Evolutionary conservation across 2,329 filamentous ascomycete species (phyloP), one percentile per base, ranked within the genome.

Genomic region (Phoma herbarum): DNA sequence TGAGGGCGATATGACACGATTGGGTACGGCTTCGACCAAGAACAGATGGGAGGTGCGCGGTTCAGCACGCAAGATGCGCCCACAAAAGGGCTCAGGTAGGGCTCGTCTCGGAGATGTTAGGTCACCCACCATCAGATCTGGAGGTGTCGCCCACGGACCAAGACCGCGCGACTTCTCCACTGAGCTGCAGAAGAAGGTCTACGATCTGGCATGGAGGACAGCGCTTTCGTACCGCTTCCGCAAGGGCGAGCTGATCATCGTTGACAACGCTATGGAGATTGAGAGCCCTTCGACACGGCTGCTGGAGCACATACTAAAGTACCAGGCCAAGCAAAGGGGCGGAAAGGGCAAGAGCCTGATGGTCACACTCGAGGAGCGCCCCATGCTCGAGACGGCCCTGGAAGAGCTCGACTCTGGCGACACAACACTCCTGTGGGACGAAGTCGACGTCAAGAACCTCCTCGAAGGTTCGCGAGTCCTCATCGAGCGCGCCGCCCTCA

Each of bases 391-490:
- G 66, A 83, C 83, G 35, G 88, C 89, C 31, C 82, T 97, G 73
- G 83, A 85, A 50, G 61, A 85, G 84, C 83, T 84, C 48, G 88
- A 88, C 45, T 82, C 96, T 73, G 83, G 85, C 56, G 92, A 90
- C 20, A 85, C 87, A 55, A 89, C 89, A 9, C 81, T 93, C 67
- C 84, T 86, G 57, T 82, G 89, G 59, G 81, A 84, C n/a, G 90
- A 96, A 62, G 92, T 99, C 33, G 95, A 98, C 78, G 92, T 99
- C 62, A 99, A 98, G 85, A 91, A 98, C 76, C 79, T 99, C 64
- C 80, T 99, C 66, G 91, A 95, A 81, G 88, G 89, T 52, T 90
- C 91, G 52, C 88, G 93, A 71, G 82, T 99, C 60, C 88, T 99
- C 60, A 87, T 99, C 70, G 95, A 99, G 85, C 87, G 90, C 76